These are phyloP conservation scores for Musa troglodytarum DNA, from an alignment of 176 grass and related monocot genomes.

Conservation along the genomic window DNA sequence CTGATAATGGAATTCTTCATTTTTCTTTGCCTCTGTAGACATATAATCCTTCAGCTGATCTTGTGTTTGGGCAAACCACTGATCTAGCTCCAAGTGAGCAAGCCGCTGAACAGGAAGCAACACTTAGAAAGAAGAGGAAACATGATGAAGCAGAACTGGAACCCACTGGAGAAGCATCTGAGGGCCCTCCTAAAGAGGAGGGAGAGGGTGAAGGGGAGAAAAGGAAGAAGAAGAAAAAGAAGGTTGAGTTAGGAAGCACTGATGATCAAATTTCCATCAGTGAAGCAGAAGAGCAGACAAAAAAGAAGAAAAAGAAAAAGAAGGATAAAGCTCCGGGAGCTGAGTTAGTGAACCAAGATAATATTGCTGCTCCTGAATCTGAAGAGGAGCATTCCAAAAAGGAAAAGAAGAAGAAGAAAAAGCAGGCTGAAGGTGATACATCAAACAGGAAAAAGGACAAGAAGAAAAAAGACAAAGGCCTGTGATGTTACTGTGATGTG, in stretches of 20 bases:
- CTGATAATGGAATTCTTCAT: not conserved
- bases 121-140: conserved; percentile 38
- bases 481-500: no score
- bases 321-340: not conserved
- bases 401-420: conserved; percentile 60
- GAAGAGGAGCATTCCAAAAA: conserved; percentile 20
- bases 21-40: conserved; percentile 30
- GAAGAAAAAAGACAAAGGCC: conserved; percentile 12
- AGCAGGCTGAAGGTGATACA: conserved; percentile 14
- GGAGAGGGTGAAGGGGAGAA: conserved; percentile 6
- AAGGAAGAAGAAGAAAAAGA: conserved; percentile 38
- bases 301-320: conserved; percentile 38
- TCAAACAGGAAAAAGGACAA: conserved; percentile 8
- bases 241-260: not conserved
- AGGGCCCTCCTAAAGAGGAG: conserved; percentile 13
- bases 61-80: conserved; percentile 31
- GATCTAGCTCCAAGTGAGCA: conserved; percentile 32
- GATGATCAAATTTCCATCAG: conserved; percentile 7
- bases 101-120: not conserved
- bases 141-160: conserved; percentile 23
- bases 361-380: not conserved
- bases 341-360: not conserved
- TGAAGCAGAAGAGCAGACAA: conserved; percentile 8
- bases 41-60: conserved; percentile 69
- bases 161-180: not conserved